Evolutionary conservation across 345 rosid species (phyloP).

Genomic region (Lumnitzera racemosa): DNA sequence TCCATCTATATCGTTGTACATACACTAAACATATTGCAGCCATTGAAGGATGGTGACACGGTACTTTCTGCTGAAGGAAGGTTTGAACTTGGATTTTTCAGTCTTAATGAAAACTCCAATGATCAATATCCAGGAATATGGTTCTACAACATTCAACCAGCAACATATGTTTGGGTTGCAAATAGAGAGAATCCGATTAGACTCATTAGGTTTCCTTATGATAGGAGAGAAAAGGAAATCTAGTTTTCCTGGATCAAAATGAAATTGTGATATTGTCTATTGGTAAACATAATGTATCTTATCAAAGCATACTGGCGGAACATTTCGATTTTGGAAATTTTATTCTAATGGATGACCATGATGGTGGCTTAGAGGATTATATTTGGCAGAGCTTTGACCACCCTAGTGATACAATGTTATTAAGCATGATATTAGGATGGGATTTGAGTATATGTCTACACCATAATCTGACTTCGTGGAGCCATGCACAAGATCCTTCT

Average conservation of each 20-base stretch:
- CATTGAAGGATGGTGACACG: not conserved
- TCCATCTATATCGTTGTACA: not conserved
- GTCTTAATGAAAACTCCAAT: not conserved
- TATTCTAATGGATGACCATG: conserved; percentile 12
- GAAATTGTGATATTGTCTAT: conserved; percentile 15
- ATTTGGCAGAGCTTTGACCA: conserved; percentile 36
- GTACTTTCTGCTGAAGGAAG: not conserved
- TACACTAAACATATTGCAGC: not conserved
- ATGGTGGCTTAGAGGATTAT: not conserved
- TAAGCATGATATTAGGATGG: conserved; percentile 29
- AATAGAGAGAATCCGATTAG: conserved; percentile 22
- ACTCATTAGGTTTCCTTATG: conserved; percentile 11
- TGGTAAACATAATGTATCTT: not conserved
- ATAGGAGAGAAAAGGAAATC: conserved; percentile 11
- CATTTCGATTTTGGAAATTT: conserved; percentile 31
- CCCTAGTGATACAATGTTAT: conserved; percentile 25
- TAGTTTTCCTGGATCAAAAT: conserved; percentile 10
- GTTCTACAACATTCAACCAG: not conserved
- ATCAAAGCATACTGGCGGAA: conserved; percentile 12
- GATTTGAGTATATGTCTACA: conserved; percentile 5
- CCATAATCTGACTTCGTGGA: conserved; percentile 22
- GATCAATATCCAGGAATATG: not conserved
- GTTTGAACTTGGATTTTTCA: conserved; percentile 4
- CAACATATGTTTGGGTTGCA: conserved; percentile 27
- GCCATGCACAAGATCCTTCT: conserved; percentile 18